Evolutionary conservation across 495 filamentous ascomycete genomes (phyloP).

Genomic region (Ramalina intermedia): DNA sequence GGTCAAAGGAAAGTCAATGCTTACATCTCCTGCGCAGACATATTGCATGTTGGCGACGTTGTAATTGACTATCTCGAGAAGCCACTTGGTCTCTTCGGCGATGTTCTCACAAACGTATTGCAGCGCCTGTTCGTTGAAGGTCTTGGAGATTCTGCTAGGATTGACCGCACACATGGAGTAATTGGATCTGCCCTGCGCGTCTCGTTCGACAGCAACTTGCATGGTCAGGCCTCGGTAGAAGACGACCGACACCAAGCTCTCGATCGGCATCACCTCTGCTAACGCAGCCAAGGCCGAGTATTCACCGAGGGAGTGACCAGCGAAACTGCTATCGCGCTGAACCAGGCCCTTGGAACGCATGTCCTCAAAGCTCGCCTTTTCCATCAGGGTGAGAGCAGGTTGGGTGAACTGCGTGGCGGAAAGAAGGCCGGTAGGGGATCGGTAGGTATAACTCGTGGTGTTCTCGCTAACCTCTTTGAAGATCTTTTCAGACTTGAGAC

Average conservation of each 20-base stretch:
- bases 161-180: conserved; percentile 99
- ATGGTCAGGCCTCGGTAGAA: conserved; percentile 99
- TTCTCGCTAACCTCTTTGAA: conserved; percentile 92
- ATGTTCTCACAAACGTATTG: conserved; percentile 93
- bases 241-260: conserved; percentile 92
- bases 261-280: conserved; percentile 97
- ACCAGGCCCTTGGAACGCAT: conserved; percentile 96
- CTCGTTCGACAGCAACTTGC: conserved; percentile 97
- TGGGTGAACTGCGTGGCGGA: conserved; percentile 99
- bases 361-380: conserved; percentile 98
- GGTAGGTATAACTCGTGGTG: conserved; percentile 91
- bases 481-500: conserved; percentile 94
- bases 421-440: conserved; percentile 84
- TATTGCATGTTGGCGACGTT: conserved; percentile 99
- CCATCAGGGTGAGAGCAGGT: conserved; percentile 93
- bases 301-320: conserved; percentile 94
- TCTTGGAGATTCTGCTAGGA: conserved; percentile 90
- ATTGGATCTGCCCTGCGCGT: conserved; percentile 81
- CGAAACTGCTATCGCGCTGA: conserved; percentile 89
- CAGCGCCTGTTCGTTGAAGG: conserved; percentile 90
- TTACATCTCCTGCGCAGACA: conserved; percentile 81
- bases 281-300: conserved; percentile 94
- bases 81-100: conserved; percentile 80
- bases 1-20: conserved; percentile 5
- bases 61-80: conserved; percentile 97